These are phyloP conservation scores for Claviceps humidiphila DNA, from an alignment of 2,329 filamentous ascomycete species.

Conservation along the genomic window DNA sequence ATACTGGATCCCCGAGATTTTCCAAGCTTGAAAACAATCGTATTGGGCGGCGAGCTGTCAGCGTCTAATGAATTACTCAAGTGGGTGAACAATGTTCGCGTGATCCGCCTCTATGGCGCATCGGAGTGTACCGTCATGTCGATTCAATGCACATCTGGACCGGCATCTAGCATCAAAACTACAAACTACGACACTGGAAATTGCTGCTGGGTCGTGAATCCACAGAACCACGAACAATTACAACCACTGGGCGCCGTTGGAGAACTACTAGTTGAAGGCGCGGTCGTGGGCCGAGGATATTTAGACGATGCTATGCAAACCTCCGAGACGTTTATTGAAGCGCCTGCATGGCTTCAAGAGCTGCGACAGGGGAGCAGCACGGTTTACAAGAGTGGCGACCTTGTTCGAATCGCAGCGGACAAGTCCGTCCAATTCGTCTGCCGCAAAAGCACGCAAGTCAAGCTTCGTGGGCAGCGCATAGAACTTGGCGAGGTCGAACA, in stretches of 20 bases:
- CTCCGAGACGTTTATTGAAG: not conserved
- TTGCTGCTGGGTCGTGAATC: not conserved
- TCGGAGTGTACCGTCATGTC: not conserved
- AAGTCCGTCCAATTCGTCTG: not conserved
- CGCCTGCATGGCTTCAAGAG: not conserved
- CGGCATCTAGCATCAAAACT: not conserved
- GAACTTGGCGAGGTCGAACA: constrained; percentile 4
- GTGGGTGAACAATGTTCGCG: not conserved
- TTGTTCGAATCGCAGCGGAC: not conserved
- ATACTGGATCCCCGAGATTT: constrained; percentile 1
- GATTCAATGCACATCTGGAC: not conserved
- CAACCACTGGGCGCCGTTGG: not conserved
- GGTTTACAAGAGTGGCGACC: constrained; percentile 1
- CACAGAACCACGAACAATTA: not conserved
- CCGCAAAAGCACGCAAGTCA: constrained; percentile 1
- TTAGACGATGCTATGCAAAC: not conserved
- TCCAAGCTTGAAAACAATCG: not conserved
- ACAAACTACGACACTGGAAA: not conserved
- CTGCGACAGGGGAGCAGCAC: not conserved
- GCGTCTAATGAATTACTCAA: not conserved
- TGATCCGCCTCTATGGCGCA: not conserved
- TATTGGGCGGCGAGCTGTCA: constrained; percentile 3
- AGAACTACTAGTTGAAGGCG: constrained; percentile 1
- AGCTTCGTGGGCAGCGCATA: constrained; percentile 3
- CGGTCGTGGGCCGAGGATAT: not conserved